Evolutionary conservation across 1,284 basidiomycete species (phyloP).

Genomic region (Entoloma clypeatum): DNA sequence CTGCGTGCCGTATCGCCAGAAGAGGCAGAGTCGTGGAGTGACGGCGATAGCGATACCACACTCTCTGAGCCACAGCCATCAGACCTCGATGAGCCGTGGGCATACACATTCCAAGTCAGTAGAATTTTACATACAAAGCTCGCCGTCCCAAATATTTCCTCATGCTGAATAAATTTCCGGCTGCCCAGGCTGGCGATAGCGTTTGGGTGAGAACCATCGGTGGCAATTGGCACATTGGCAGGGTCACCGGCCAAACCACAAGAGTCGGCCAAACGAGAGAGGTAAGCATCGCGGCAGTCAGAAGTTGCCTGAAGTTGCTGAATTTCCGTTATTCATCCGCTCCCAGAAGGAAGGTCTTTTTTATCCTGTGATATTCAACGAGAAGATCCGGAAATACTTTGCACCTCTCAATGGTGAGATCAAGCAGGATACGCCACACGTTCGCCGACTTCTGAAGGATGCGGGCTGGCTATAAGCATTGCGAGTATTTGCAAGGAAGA

Average conservation of each 20-base stretch:
- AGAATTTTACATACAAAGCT: constrained; percentile 4
- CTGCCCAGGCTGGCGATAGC: constrained; percentile 39
- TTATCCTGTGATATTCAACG: constrained; percentile 45
- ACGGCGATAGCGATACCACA: constrained; percentile 32
- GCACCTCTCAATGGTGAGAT: constrained; percentile 61
- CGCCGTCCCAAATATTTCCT: constrained; percentile 1
- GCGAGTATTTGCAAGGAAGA: neutral
- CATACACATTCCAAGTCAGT: constrained; percentile 50
- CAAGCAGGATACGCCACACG: constrained; percentile 48
- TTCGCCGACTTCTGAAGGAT: constrained; percentile 38
- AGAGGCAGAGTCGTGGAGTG: constrained; percentile 35
- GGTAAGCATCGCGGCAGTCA: constrained; percentile 36
- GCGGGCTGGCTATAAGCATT: constrained; percentile 36
- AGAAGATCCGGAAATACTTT: constrained; percentile 50
- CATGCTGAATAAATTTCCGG: too few relatives aligned
- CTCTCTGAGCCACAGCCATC: constrained; percentile 33
- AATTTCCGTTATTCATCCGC: constrained; percentile 1
- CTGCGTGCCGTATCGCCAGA: constrained; percentile 32
- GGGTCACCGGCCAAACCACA: constrained; percentile 40
- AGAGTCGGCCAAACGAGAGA: constrained; percentile 41
- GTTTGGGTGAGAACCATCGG: constrained; percentile 52
- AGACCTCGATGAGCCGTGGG: constrained; percentile 51
- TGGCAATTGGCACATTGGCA: constrained; percentile 48
- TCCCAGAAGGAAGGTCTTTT: constrained; percentile 48
- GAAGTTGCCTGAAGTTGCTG: constrained; percentile 3